Base-by-base conservation (phyloP, 2,329 filamentous ascomycete genomes). In the Penicillium sumatraense region DNA sequence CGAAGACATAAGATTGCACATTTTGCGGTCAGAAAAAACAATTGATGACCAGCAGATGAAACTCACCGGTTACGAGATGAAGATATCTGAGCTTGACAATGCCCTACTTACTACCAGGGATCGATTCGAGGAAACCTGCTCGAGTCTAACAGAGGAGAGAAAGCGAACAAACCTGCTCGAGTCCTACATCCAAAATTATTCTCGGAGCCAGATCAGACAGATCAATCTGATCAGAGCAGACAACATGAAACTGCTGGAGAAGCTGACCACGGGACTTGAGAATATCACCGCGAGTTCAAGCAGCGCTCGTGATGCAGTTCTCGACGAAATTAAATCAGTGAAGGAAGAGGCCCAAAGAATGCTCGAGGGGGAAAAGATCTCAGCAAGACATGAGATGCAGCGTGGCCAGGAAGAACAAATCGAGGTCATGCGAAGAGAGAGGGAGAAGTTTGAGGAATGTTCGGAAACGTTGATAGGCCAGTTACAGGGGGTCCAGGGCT, bases 311-410 rank as follows among this genome's bases (percentile, higher is more conserved):
- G 49, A 56, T 5, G 29, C 23, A 2, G 49, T 66, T 5, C n/a
- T 61, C 27, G 57, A 66, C n/a, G 61, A 68, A 20, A 40, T 63
- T 2, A 48, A 56, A 13, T 33, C 54, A 0, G 58, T 60, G 8
- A 70, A 73, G 41, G 53, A 54, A 14, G 67, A 53, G n/a, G 51
- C 72, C 11, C 65, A 67, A 18, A 64, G 71, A 31, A 69, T 74
- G 55, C 26, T 72, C 52, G 64, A 61, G 18, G 63, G 70, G 59
- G 73, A 72, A 38, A 67, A 67, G 49, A 46, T 63, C 14, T 50
- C 60, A n/a, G 54, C 63, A 6, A 67, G 64, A 38, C 67, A 71
- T 14, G 61, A 70, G 40, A 62, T 61, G 40, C 67, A 55, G 42
- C 16, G 10, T 26, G 23, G 51, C 3, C 41, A 57, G n/a, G 18